Evolutionary conservation across 257 asterid genomes (phyloP).

Genomic region (Scutellaria galericulata): DNA sequence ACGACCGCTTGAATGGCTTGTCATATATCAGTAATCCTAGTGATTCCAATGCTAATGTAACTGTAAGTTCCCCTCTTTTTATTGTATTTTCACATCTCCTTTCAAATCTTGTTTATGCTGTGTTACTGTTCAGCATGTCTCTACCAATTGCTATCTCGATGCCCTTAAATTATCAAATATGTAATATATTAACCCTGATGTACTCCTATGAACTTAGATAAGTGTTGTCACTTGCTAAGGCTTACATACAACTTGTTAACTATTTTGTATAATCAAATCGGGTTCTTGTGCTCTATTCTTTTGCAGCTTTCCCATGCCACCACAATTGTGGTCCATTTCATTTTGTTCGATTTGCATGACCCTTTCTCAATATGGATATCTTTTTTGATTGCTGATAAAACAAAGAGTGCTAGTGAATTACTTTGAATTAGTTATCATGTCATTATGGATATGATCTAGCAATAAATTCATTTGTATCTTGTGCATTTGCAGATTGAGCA

Average conservation of each 20-base stretch:
- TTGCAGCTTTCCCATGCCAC: constrained; percentile 9
- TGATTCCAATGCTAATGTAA: constrained; percentile 81
- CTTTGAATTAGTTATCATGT: background rate
- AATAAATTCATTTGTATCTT: constrained; percentile 8
- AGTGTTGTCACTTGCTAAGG: constrained; percentile 10
- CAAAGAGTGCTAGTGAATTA: background rate
- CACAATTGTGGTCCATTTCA: background rate
- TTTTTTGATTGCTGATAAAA: background rate
- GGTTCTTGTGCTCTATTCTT: constrained; percentile 1
- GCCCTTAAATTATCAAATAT: background rate
- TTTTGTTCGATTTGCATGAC: background rate
- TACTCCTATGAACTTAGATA: background rate
- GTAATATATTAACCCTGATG: constrained; percentile 9
- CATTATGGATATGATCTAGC: constrained; percentile 16
- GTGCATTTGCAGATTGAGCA: constrained; percentile 81
- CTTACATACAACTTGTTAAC: background rate
- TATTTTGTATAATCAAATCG: constrained; percentile 3
- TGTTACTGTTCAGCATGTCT: constrained; percentile 19
- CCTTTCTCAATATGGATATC: background rate
- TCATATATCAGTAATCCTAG: constrained; percentile 84
- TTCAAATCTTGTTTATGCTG: background rate
- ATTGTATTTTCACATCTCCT: constrained; percentile 13
- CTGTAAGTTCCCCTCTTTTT: constrained; percentile 62
- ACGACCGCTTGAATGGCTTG: constrained; percentile 72
- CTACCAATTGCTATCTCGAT: background rate